Conservation (phyloP, 2,329 filamentous ascomycete genomes). For the Venturia carpophila region DNA sequence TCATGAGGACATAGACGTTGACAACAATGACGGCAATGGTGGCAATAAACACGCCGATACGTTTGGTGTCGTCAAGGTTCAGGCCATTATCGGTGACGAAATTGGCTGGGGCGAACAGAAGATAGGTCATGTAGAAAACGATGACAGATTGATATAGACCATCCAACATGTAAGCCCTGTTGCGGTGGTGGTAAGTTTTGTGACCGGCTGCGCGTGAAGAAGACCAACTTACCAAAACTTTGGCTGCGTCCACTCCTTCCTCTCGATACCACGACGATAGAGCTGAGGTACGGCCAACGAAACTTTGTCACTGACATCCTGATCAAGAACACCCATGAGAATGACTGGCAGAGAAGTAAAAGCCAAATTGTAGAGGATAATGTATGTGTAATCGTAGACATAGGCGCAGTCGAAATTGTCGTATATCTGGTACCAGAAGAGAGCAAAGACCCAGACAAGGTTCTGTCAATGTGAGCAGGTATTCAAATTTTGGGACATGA, state of each 20-base stretch:
- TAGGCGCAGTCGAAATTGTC: constrained; percentile 96
- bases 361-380: constrained; percentile 89
- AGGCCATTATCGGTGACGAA: constrained; percentile 67
- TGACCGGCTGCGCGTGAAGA: background rate
- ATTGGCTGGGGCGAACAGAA: constrained; percentile 62
- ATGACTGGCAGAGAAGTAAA: constrained; percentile 95
- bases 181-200: background rate
- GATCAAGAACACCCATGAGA: constrained; percentile 92
- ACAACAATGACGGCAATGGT: constrained; percentile 79
- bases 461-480: constrained; percentile 51
- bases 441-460: constrained; percentile 90
- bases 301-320: constrained; percentile 90
- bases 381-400: constrained; percentile 96
- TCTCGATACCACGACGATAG: constrained; percentile 90
- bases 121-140: constrained; percentile 85
- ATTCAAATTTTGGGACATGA: background rate
- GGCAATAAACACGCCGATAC: constrained; percentile 81
- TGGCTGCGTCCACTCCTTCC: constrained; percentile 86
- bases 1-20: constrained; percentile 91
- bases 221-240: constrained; percentile 78
- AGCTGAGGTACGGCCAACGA: constrained; percentile 91
- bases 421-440: constrained; percentile 97
- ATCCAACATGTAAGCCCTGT: constrained; percentile 76
- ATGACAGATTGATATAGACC: constrained; percentile 92
- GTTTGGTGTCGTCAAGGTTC: constrained; percentile 67